Conservation (phyloP, 768 basidiomycete genomes). For the Suillus fuscotomentosus region DNA sequence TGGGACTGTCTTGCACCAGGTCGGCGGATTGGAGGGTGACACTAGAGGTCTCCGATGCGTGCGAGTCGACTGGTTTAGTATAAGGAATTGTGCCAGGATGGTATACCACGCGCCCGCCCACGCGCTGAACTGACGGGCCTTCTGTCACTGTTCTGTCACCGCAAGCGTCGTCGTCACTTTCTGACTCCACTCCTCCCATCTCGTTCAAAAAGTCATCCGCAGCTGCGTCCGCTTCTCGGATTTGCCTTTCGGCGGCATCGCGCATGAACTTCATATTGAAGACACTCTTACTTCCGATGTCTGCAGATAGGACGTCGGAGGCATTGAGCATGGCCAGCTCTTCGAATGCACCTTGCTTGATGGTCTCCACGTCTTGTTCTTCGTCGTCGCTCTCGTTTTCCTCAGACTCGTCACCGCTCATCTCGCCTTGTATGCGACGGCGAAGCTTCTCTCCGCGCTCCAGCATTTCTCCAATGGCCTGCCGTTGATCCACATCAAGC, state of each 20-base stretch:
- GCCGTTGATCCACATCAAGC: conserved; percentile 57
- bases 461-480: conserved; percentile 84
- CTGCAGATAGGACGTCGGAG: conserved; percentile 29
- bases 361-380: conserved; percentile 40
- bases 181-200: conserved; percentile 45
- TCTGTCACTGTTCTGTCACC: conserved; percentile 32
- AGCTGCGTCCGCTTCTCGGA: conserved; percentile 51
- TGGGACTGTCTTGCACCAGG: conserved; percentile 37
- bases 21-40: conserved; percentile 63
- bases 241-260: conserved; percentile 76
- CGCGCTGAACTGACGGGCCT: conserved; percentile 45
- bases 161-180: conserved; percentile 28
- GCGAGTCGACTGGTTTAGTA: conserved; percentile 26
- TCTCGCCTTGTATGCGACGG: conserved; percentile 70
- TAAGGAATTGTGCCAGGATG: conserved; percentile 44
- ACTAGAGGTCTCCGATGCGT: conserved; percentile 61
- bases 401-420: conserved; percentile 53
- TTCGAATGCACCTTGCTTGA: conserved; percentile 73
- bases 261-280: conserved; percentile 99
- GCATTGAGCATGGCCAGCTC: conserved; percentile 59
- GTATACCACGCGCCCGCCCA: conserved; percentile 65
- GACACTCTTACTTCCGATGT: conserved; percentile 58
- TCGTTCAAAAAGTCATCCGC: conserved; percentile 75
- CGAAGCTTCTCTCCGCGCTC: conserved; percentile 76
- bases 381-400: conserved; percentile 40